Evolutionary conservation across 148 eudicot species (phyloP).

Genomic region (Vaccinium corymbosum): DNA sequence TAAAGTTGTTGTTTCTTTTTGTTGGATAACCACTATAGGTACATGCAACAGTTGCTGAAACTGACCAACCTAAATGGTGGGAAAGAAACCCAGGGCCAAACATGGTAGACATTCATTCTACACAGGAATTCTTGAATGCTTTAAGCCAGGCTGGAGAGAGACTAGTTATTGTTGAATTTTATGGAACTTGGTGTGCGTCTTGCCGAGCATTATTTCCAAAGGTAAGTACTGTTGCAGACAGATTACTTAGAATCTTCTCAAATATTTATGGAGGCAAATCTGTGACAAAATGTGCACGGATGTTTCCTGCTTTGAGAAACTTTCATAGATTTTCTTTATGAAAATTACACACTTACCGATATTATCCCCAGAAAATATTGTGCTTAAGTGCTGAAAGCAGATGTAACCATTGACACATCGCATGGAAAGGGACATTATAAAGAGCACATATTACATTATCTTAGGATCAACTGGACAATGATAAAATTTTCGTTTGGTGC

Average conservation of each 20-base stretch:
- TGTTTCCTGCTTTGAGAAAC: neutral
- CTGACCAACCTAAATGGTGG: conserved; percentile 98
- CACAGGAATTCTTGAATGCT: conserved; percentile 75
- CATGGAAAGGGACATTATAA: too few species aligned
- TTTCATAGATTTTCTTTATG: neutral
- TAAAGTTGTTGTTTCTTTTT: neutral
- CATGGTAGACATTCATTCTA: conserved; percentile 95
- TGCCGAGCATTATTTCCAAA: conserved; percentile 96
- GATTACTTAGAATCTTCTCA: neutral
- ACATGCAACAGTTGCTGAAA: conserved; percentile 76
- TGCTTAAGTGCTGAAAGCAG: too few species aligned
- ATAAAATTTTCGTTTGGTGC: too few species aligned
- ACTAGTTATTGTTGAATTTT: conserved; percentile 91
- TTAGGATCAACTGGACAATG: too few species aligned
- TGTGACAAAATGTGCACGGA: neutral
- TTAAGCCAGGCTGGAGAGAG: conserved; percentile 85
- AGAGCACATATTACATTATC: too few species aligned
- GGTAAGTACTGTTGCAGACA: conserved; percentile 38
- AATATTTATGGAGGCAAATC: neutral
- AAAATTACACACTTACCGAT: too few species aligned
- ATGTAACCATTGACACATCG: too few species aligned
- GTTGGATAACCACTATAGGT: conserved; percentile 39
- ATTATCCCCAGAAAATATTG: too few species aligned
- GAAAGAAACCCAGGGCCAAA: conserved; percentile 93
- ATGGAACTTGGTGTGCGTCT: conserved; percentile 99